Conservation (phyloP, 495 filamentous ascomycete species). For the Oleoguttula mirabilis region DNA sequence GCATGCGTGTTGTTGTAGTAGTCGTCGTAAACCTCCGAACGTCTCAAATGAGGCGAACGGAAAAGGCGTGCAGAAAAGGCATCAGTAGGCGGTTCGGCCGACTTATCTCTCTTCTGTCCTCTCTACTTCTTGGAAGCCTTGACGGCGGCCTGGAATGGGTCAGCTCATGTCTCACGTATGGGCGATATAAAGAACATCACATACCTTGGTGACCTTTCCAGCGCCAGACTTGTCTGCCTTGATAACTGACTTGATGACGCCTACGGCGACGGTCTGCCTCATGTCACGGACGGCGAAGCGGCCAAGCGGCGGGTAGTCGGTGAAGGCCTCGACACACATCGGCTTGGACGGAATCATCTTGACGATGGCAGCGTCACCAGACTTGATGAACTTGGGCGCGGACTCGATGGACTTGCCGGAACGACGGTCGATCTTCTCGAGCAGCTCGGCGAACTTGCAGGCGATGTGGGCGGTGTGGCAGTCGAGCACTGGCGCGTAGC, state of each 20-base stretch:
- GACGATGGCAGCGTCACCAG: slow-evolving; percentile 98
- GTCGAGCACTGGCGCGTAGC: slow-evolving; percentile 96
- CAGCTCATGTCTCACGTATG: too few species aligned
- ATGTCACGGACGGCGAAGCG: slow-evolving; percentile 45
- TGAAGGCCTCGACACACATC: slow-evolving; percentile 99
- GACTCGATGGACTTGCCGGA: slow-evolving; percentile 94
- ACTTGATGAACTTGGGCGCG: slow-evolving; percentile 98
- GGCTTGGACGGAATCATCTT: slow-evolving; percentile 99
- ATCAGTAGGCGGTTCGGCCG: too few species aligned
- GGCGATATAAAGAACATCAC: background rate
- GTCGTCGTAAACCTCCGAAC: background rate
- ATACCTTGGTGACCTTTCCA: slow-evolving; percentile 64
- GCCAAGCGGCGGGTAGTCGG: slow-evolving; percentile 96
- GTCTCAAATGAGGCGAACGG: background rate
- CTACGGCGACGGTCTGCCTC: slow-evolving; percentile 80
- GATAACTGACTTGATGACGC: slow-evolving; percentile 46
- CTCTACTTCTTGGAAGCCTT: slow-evolving; percentile 56
- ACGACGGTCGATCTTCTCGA: slow-evolving; percentile 99
- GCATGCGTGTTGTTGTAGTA: slow-evolving; percentile 6
- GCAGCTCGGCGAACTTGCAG: slow-evolving; percentile 98
- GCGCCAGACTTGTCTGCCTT: slow-evolving; percentile 55
- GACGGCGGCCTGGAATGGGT: slow-evolving; percentile 42
- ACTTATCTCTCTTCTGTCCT: slow-evolving; percentile 8
- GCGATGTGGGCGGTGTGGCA: slow-evolving; percentile 99
- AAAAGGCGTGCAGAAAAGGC: background rate